These are phyloP conservation scores for Sporisorium exsertum DNA, from an alignment of 1,284 basidiomycete species.

Conservation along the genomic window DNA sequence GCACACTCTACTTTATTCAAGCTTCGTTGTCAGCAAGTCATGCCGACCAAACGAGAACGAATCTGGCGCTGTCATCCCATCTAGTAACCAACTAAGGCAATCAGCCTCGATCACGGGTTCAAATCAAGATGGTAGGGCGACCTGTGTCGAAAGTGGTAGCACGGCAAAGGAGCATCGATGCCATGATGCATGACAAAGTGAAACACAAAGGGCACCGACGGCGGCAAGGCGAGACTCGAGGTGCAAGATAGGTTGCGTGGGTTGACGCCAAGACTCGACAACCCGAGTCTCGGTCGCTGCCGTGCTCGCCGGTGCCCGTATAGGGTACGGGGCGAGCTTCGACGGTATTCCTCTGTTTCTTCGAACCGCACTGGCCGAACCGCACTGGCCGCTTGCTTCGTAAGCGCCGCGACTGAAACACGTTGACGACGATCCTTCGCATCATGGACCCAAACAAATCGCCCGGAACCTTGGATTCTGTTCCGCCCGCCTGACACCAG, in stretches of 20 bases:
- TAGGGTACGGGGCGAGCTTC: too few relatives aligned
- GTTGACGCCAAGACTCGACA: background rate
- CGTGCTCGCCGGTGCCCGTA: background rate
- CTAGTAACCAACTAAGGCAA: background rate
- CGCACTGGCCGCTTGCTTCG: background rate
- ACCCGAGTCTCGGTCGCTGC: background rate
- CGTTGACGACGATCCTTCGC: constrained; percentile 8
- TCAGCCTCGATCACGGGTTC: background rate
- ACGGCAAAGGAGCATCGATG: background rate
- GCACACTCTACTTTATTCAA: background rate
- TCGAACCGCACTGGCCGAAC: background rate
- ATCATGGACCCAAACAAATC: background rate
- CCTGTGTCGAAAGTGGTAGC: background rate
- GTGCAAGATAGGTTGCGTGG: background rate
- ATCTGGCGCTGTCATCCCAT: background rate
- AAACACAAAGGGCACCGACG: constrained; percentile 1
- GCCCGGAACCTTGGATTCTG: background rate
- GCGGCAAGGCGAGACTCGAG: background rate
- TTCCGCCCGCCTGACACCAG: constrained; percentile 5
- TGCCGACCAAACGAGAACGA: background rate
- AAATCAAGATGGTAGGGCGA: background rate
- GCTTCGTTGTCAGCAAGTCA: background rate
- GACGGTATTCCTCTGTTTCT: background rate
- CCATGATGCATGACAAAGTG: background rate
- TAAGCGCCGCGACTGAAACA: constrained; percentile 2